Base-by-base conservation (phyloP, 257 asterid genomes). In the Nicotiana sylvestris region DNA sequence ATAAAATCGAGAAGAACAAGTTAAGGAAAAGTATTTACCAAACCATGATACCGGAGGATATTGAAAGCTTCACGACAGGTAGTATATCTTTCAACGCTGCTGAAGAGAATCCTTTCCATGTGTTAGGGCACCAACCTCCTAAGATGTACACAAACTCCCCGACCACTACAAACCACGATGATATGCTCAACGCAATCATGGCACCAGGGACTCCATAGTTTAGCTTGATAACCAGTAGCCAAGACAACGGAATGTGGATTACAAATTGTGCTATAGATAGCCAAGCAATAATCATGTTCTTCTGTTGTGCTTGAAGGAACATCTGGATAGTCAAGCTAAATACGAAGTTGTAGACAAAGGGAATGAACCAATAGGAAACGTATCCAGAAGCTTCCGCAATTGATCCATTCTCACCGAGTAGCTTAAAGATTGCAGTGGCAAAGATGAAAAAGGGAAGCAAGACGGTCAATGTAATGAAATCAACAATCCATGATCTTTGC, bases 401-500 rank as follows among this genome's bases (percentile, higher is more conserved):
- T 72, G 83, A 85, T 12, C 60, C 87, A 30, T 86, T 81, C 80
- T 94, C 88, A 18, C 98, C 98, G 0, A 95, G 95, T 17, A 95
- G 90, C 82, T 85, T 87, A 82, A 91, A 93, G 89, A 95, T 92
- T 55, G 87, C 37, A 11, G 94, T 37, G 3, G 91, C 95, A 10
- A 95, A 93, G 82, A 91, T 5, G 77, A 95, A 95, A 49, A 89
- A 77, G 0, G 98, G 98, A 3, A 95, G 86, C 85, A 93, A 86
- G 25, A 90, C 66, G 8, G 97, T 92, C 80, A 92, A 66, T 4
- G 95, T 85, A 7, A 84, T 56, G 51, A 95, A 86, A 88, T 93
- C 98, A 17, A 95, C 96, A 81, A 95, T 77, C 98, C 98, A 95
- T 11, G 98, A 95, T 55, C 98, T 84, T 81, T 95, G 98, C 90